Conservation (phyloP, 345 rosid species). For the Aurinia saxatilis region DNA sequence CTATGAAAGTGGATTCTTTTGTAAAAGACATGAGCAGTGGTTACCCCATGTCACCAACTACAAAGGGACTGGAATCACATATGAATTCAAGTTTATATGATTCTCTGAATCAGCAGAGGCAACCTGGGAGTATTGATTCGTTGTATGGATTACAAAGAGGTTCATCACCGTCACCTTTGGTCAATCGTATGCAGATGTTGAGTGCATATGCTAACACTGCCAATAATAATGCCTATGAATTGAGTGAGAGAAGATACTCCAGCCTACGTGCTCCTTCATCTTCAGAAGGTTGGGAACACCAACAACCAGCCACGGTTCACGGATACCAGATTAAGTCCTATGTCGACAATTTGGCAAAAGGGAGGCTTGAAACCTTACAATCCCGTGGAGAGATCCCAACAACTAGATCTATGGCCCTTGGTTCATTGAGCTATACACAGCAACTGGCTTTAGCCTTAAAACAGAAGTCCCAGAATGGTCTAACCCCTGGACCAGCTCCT, state of each 20-base stretch:
- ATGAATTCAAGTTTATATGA: slow-evolving; percentile 43
- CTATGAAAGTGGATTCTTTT: slow-evolving; percentile 41
- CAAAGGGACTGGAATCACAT: slow-evolving; percentile 53
- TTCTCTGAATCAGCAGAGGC: slow-evolving; percentile 51
- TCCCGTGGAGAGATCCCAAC: slow-evolving; percentile 49
- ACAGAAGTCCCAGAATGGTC: slow-evolving; percentile 59
- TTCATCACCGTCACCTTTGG: slow-evolving; percentile 45
- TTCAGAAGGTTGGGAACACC: slow-evolving; percentile 47
- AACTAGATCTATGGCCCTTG: slow-evolving; percentile 41
- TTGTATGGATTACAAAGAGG: slow-evolving; percentile 52
- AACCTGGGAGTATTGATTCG: slow-evolving; percentile 48
- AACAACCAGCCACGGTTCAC: slow-evolving; percentile 75
- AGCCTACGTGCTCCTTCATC: slow-evolving; percentile 64
- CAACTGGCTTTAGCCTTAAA: slow-evolving; percentile 45
- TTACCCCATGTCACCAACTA: slow-evolving; percentile 38
- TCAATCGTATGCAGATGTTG: slow-evolving; percentile 46
- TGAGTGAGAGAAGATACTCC: slow-evolving; percentile 66
- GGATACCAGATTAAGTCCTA: slow-evolving; percentile 65
- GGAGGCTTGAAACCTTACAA: slow-evolving; percentile 40
- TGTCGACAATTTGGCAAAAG: slow-evolving; percentile 46
- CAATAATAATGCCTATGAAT: slow-evolving; percentile 34
- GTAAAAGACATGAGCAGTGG: slow-evolving; percentile 44
- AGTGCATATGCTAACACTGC: slow-evolving; percentile 51
- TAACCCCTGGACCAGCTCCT: slow-evolving; percentile 48
- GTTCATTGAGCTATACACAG: slow-evolving; percentile 48